Base-by-base conservation (phyloP, 306 rosid genomes). In the Vigna reflexopilosa region DNA sequence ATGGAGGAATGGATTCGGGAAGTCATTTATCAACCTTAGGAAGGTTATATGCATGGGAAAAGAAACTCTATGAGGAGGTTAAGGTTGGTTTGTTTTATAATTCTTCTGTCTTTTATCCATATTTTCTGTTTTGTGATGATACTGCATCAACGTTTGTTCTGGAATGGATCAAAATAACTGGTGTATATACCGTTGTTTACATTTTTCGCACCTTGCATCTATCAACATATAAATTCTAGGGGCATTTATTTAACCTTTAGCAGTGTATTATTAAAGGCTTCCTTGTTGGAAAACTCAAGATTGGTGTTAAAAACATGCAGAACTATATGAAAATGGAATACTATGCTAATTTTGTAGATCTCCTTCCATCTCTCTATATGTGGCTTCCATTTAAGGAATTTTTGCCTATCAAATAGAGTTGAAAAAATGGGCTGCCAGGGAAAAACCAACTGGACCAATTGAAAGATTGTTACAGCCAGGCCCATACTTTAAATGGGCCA, bases 41-140 rank as follows among this genome's bases (percentile, higher is more conserved):
- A 80, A 89, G 99, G 83, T 69, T 95, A 45, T 93, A 90, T 81
- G 98, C 97, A 62, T 95, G 98, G 99, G 99, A 95, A 85, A 93
- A 95, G 91, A 96, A 96, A 77, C 89, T 96, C 62, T 95, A 88
- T 48, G 97, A 96, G 79, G 96, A 93, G 87, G 98, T 96, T 69
- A 96, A 91, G 99, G 99, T 93, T 79, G 71, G 79, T 40, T 14
- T 44, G 17, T 54, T 17, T 62, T 2, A 7, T 52, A 55, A 50
- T 17, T 59, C 59, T 36, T 65, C 24, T 52, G 69, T 7, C 3
- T 63, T 59, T 72, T 14, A 22, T 74, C 15, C 63, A 38, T 78
- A 57, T 71, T 59, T 72, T 69, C 26, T 62, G 63, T 64, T 62
- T 55, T 49, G 38, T 74, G 62, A 24, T 54, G 47, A 34, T 45